Conservation (phyloP, 768 basidiomycete species). For the Pulveroboletus frians region DNA sequence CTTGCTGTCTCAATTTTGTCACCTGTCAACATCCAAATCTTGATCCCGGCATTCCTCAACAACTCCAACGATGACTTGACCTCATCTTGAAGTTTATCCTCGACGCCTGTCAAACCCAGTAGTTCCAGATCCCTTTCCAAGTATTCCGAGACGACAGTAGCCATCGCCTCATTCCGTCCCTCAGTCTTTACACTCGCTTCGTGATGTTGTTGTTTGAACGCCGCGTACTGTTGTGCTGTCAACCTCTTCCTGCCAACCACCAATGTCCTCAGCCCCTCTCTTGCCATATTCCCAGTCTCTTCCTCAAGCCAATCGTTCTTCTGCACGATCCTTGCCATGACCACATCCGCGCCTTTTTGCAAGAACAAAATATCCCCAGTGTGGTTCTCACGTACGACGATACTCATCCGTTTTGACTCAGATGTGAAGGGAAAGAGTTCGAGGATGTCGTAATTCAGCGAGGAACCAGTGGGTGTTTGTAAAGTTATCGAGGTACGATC, state of each 20-base stretch:
- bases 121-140: slow-evolving; percentile 90
- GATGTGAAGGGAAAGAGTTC: slow-evolving; percentile 98
- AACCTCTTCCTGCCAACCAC: slow-evolving; percentile 86
- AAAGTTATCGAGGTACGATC: slow-evolving; percentile 90
- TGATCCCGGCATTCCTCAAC: slow-evolving; percentile 91
- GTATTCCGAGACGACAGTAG: slow-evolving; percentile 62
- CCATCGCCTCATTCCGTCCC: slow-evolving; percentile 77
- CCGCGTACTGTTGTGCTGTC: slow-evolving; percentile 58
- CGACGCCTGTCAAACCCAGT: slow-evolving; percentile 94
- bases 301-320: slow-evolving; percentile 99
- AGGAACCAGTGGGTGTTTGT: slow-evolving; percentile 59
- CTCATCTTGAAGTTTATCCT: slow-evolving; percentile 97
- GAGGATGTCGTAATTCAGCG: slow-evolving; percentile 76
- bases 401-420: slow-evolving; percentile 99
- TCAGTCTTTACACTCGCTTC: slow-evolving; percentile 77
- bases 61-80: slow-evolving; percentile 92
- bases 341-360: slow-evolving; percentile 98
- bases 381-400: slow-evolving; percentile 77
- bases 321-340: slow-evolving; percentile 93
- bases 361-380: slow-evolving; percentile 81
- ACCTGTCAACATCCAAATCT: slow-evolving; percentile 99
- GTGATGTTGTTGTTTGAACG: slow-evolving; percentile 69
- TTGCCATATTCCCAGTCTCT: slow-evolving; percentile 97
- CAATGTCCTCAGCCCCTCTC: slow-evolving; percentile 91
- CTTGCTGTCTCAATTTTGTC: slow-evolving; percentile 99